Percentiles rank a stretch among this genome's conserved stretches.
Evolutionary conservation across 192 early-diverging fungal species (phyloP).

Genomic region (Coemansia sp.): DNA sequence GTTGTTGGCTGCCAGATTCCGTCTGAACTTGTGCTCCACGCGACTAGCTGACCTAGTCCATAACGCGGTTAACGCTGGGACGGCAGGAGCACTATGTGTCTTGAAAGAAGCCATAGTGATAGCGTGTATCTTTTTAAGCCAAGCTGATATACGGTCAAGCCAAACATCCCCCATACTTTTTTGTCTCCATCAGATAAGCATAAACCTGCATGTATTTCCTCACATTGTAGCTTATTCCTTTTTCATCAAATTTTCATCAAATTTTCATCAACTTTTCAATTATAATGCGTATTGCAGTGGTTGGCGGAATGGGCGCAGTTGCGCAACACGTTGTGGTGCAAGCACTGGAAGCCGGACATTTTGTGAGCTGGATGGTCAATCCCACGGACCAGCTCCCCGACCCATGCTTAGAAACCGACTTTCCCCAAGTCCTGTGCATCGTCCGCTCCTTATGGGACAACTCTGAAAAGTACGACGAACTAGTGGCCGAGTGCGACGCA

Average conservation of each 20-base stretch:
- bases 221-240: no score
- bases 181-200: no score
- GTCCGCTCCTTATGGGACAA: constrained; percentile 22
- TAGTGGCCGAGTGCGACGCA: constrained; percentile 16
- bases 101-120: no score
- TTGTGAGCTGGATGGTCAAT: constrained; percentile 28
- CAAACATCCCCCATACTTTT: no score
- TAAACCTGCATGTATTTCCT: neutral
- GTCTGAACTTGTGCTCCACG: no score
- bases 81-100: no score
- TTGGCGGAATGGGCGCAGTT: constrained; percentile 30
- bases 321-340: constrained; percentile 31
- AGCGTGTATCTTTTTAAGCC: no score
- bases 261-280: neutral
- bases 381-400: constrained; percentile 21
- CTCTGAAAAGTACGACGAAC: constrained; percentile 20
- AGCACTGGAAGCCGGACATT: constrained; percentile 24
- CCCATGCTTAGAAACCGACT: constrained; percentile 16
- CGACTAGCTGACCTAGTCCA: no score
- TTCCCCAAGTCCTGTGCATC: constrained; percentile 19
- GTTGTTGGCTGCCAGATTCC: no score
- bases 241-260: no score
- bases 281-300: constrained; percentile 36
- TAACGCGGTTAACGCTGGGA: no score
- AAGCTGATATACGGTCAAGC: no score